phyloP scores from a whole-genome alignment of 2,329 filamentous ascomycete genomes.

The Colletotrichum nymphaeae region DNA sequence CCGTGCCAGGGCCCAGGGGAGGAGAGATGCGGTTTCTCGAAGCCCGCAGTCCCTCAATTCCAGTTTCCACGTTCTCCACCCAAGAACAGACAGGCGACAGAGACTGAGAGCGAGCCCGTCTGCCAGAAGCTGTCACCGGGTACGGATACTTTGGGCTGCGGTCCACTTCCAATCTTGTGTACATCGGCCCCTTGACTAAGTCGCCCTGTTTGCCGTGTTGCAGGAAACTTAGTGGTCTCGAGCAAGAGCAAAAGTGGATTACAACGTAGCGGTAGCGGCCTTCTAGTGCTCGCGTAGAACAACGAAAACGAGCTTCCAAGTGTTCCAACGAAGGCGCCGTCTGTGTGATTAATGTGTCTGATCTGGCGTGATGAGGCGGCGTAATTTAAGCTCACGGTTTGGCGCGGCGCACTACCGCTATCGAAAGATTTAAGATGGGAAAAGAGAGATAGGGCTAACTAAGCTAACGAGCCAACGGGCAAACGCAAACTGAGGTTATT shows the following conservation, averaged over 20 bases:
- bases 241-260: neutral
- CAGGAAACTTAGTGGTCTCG: neutral
- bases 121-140: neutral
- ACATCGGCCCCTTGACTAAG: conserved; percentile 8
- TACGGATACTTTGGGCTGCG: neutral
- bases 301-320: neutral
- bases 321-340: neutral
- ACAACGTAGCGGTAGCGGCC: neutral
- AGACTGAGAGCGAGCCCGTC: neutral
- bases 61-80: neutral
- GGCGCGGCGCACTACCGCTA: conserved; percentile 2
- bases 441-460: neutral
- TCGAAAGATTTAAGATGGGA: neutral
- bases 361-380: neutral
- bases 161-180: conserved; percentile 25
- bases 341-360: neutral
- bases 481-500: no score
- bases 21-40: neutral
- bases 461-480: neutral
- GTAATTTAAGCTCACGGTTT: neutral
- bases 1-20: neutral
- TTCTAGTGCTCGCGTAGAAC: neutral
- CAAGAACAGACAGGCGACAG: neutral
- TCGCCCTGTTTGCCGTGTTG: conserved; percentile 13
- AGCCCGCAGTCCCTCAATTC: neutral